These are phyloP conservation scores for Nectriaceae sp. DNA, from an alignment of 2,329 filamentous ascomycete genomes.

Conservation along the genomic window DNA sequence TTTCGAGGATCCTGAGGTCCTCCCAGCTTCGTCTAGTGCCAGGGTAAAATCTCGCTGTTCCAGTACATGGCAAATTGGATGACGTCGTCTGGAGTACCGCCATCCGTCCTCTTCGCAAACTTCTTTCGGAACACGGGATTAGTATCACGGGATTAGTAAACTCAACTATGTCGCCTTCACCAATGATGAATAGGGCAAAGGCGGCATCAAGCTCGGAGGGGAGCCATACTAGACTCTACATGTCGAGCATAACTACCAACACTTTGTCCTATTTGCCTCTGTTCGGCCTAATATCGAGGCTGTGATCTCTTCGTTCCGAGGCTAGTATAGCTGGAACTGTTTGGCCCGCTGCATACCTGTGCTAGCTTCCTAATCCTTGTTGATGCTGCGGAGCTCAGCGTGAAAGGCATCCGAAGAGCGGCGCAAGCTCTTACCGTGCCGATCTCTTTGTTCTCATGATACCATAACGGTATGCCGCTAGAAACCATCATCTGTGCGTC, in stretches of 20 bases:
- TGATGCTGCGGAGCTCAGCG: conserved; percentile 65
- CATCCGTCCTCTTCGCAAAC: conserved; percentile 19
- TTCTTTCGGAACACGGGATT: conserved; percentile 56
- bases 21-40: conserved; percentile 60
- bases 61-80: conserved; percentile 23
- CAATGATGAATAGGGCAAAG: conserved; percentile 61
- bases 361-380: conserved; percentile 68
- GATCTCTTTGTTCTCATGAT: conserved; percentile 65
- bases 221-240: conserved; percentile 68
- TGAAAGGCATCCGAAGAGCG: conserved; percentile 64
- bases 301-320: conserved; percentile 61
- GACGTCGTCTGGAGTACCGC: conserved; percentile 20
- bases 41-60: conserved; percentile 25
- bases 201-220: conserved; percentile 66
- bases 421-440: conserved; percentile 65
- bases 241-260: conserved; percentile 73
- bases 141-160: too few relatives aligned
- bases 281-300: conserved; percentile 63
- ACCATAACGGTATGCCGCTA: conserved; percentile 68
- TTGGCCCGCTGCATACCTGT: conserved; percentile 55
- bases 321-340: conserved; percentile 81
- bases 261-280: conserved; percentile 59
- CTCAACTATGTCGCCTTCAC: conserved; percentile 61
- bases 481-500: conserved; percentile 57
- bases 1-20: conserved; percentile 56